Base-by-base conservation (phyloP, 176 grass and related monocot species). In the Areca catechu region DNA sequence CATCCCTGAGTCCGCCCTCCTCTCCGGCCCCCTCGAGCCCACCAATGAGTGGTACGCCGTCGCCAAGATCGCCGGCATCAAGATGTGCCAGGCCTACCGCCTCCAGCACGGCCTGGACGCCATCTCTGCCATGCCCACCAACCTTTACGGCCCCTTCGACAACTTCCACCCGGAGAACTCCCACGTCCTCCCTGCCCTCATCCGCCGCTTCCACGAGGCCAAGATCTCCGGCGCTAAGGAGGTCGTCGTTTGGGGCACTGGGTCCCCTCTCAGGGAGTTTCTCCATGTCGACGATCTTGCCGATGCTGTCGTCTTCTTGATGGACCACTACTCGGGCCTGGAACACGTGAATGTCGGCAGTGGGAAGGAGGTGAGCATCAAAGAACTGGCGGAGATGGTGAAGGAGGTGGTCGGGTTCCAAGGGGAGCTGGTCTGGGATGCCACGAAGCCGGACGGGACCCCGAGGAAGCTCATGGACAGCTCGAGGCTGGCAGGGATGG, bases 1-100 rank as follows among this genome's bases (percentile, higher is more conserved):
- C 49, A 92, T 92, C 79, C 66, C 73, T 1, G 88, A 92, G 69
- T 22, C 5, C 14, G 65, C 79, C 19, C 88, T 92, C 22, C 79
- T 92, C 29, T 65, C 76, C 56, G 83, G 88, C 24, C 83, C 82
- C 19, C 88, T 92, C 69, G 76, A 92, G 76, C 88, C 88, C 79
- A 92, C 88, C 69, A 92, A 92, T 34, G 83, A 87, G 73, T 86
- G 83, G 83, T 92, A 83, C 70, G 88, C 88, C 18, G 75, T 87
- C 24, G 79, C 88, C 49, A 92, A 92, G 88, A 87, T 92, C 51
- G 79, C 79, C 53, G 88, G 88, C 24, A 86, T 92, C 73, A 86
- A 86, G 88, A 77, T 86, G 76, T 86, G 82, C 83, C 83, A 92
- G 79, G 88, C 88, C 2, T 86, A 83, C 62, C 88, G 79, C 69